These are phyloP conservation scores for Pichia sp. DNA, from an alignment of 1,139 yeast species.

Conservation along the genomic window DNA sequence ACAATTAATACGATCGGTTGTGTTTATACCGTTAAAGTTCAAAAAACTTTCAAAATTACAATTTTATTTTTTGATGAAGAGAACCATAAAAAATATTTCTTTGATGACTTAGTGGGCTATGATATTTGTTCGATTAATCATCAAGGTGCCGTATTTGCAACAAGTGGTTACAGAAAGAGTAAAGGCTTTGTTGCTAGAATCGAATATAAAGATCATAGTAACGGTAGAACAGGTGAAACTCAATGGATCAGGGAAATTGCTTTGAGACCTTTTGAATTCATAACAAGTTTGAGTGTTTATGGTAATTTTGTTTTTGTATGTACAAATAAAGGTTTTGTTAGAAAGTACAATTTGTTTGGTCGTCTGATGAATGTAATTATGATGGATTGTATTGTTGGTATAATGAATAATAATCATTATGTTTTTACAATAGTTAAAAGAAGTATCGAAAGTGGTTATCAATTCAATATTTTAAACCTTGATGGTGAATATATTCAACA, in stretches of 20 bases:
- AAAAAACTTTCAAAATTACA: slow-evolving; percentile 47
- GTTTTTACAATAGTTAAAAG: slow-evolving; percentile 39
- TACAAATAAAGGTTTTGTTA: slow-evolving; percentile 50
- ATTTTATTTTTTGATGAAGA: slow-evolving; percentile 83
- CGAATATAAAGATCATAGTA: slow-evolving; percentile 37
- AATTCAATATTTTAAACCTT: slow-evolving; percentile 33
- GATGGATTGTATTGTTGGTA: slow-evolving; percentile 48
- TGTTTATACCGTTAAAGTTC: slow-evolving; percentile 62
- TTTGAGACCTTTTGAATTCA: slow-evolving; percentile 38
- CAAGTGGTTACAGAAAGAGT: slow-evolving; percentile 30
- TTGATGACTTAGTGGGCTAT: slow-evolving; percentile 63
- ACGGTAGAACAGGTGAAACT: slow-evolving; percentile 27
- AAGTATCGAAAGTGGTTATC: slow-evolving; percentile 30
- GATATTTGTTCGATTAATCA: slow-evolving; percentile 72
- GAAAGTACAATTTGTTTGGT: slow-evolving; percentile 51
- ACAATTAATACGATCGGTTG: slow-evolving; percentile 80
- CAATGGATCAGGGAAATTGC: slow-evolving; percentile 36
- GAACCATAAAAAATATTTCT: slow-evolving; percentile 75
- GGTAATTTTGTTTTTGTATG: slow-evolving; percentile 36
- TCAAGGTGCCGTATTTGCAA: slow-evolving; percentile 60
- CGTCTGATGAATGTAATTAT: slow-evolving; percentile 47
- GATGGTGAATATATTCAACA: slow-evolving; percentile 35
- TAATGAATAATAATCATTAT: slow-evolving; percentile 43
- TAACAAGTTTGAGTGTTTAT: slow-evolving; percentile 40
- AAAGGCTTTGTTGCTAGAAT: slow-evolving; percentile 27